Evolutionary conservation across 371 early-diverging fungal species (phyloP), one percentile per base, ranked within the genome.

Genomic region (Conidiobolus incongruus): DNA sequence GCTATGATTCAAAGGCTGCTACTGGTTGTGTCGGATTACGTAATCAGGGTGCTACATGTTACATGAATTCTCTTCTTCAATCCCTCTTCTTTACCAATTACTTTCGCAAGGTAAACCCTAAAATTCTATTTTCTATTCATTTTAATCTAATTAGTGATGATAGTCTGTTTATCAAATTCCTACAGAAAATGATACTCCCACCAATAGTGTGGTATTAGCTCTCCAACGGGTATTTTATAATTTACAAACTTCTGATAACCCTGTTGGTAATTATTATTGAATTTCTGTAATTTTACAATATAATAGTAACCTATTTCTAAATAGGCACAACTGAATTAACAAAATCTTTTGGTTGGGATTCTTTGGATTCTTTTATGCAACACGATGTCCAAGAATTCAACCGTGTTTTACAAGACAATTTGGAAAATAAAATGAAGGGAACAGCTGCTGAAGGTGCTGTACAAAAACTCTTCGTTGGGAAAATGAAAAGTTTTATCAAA

Each of bases 1-100:
- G 78, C 50, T 89, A 78, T 52, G 84, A 87, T 54, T 86, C 94
- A 21, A 81, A 81, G 54, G 70, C 73, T 40, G 70, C 73, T 54
- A 92, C 94, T 10, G 95, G 96, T 8, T 84, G 68, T 55, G 84
- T 94, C 19, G 99, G 99, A 0, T 61, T 99, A 46, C 76, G 77
- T 44, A 98, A 98, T 59, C 93, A 97, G 56, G 99, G 98, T 10
- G 98, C 99, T 1, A 98, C 99, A 0, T 97, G 99, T 66, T 99
- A 99, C 59, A 88, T 98, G 85, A 98, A 98, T 68, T 91, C 97
- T 35, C 67, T 98, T 12, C 70, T 98, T 26, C 99, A 99, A 60
- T 87, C 94, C 2, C 70, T 98, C 12, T 97, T 81, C 59, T 89
- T 88, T 51, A 96, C 97, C 19, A 87, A 81, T 49, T 72, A 75